Percentiles rank a stretch among this genome's conserved stretches.
Evolutionary conservation across 169 alveolate genomes (phyloP).

Genomic region (Amoebophrya sp.): DNA sequence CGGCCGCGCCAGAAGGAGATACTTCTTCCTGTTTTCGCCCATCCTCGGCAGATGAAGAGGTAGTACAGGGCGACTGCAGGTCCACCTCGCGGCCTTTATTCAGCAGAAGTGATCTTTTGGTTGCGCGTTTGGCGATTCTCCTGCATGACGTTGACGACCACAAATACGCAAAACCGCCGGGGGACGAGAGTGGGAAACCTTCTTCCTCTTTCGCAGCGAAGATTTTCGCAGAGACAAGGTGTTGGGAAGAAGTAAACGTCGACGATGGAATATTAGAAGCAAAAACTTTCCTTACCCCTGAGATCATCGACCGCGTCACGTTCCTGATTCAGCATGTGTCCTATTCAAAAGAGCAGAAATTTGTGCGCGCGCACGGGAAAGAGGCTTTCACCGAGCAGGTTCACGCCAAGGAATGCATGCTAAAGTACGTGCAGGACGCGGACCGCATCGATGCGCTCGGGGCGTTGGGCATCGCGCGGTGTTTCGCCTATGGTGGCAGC

Average conservation of each 20-base stretch:
- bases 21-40: neutral
- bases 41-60: neutral
- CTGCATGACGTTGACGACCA: neutral
- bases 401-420: neutral
- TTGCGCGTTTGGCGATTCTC: no score
- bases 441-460: conserved; percentile 32
- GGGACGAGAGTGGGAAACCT: neutral
- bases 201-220: no score
- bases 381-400: neutral
- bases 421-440: conserved; percentile 7
- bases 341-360: neutral
- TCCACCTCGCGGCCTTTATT: no score
- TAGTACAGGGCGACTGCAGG: neutral
- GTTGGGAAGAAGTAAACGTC: neutral
- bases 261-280: neutral
- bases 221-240: no score
- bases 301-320: neutral
- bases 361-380: neutral
- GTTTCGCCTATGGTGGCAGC: neutral
- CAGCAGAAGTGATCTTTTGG: no score
- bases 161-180: neutral
- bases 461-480: conserved; percentile 24
- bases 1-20: neutral
- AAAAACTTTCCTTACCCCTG: neutral
- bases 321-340: neutral